Percentiles rank a stretch among this genome's conserved stretches.
phyloP scores from a whole-genome alignment of 139 green algal species.

The Coelastrella sp. region DNA sequence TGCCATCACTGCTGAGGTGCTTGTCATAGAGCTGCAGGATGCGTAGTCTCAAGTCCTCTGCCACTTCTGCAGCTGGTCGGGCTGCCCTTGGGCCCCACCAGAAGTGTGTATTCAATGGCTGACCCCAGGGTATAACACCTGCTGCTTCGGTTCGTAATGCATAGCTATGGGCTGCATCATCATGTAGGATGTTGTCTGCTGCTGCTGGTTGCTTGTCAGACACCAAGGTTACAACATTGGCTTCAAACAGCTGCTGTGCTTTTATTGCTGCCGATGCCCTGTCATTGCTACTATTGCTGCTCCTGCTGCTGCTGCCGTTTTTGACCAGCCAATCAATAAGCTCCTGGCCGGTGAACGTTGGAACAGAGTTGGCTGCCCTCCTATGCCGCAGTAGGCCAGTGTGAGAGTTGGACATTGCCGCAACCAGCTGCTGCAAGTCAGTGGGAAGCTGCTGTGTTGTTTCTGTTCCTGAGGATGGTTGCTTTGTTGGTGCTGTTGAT shows the following conservation, averaged over 20 bases:
- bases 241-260: conserved; percentile 48
- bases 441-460: background rate
- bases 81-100: conserved; percentile 67
- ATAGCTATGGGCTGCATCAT: background rate
- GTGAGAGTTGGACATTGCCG: background rate
- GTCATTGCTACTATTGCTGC: background rate
- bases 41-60: conserved; percentile 61
- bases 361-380: conserved; percentile 8
- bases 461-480: background rate
- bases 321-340: conserved; percentile 52
- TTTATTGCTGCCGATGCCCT: conserved; percentile 6
- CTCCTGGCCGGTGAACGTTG: conserved; percentile 15
- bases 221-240: conserved; percentile 42
- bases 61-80: conserved; percentile 69
- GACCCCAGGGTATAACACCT: conserved; percentile 15
- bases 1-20: conserved; percentile 63
- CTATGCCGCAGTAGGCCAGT: background rate
- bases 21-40: conserved; percentile 86
- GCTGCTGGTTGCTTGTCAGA: background rate
- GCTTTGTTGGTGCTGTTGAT: background rate
- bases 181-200: background rate
- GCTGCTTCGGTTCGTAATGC: conserved; percentile 8
- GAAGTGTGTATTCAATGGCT: conserved; percentile 55
- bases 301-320: conserved; percentile 13
- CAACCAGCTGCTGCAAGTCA: conserved; percentile 16